Percentiles rank a stretch among this genome's conserved stretches.
Conservation (phyloP, 1,139 yeast genomes). For the Blastobotrys apis region DNA sequence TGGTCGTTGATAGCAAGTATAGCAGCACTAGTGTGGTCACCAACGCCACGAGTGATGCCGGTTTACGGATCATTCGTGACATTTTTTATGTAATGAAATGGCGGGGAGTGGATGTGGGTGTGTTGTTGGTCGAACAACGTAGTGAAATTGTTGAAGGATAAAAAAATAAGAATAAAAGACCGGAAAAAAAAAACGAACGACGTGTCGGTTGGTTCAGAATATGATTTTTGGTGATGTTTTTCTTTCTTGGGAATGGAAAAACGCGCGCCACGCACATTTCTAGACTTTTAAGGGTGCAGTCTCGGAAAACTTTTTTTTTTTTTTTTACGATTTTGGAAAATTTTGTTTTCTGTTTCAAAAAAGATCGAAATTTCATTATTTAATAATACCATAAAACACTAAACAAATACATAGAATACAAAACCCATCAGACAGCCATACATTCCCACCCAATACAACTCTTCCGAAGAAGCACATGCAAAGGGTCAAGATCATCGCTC, state of each 20-base stretch:
- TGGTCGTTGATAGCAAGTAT: constrained; percentile 6
- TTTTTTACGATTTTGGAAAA: too few relatives aligned
- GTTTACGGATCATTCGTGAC: constrained; percentile 15
- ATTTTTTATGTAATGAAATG: not conserved
- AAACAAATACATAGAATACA: not conserved
- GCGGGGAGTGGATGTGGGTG: not conserved
- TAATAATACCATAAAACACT: too few relatives aligned
- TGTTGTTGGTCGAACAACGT: too few relatives aligned
- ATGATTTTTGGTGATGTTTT: too few relatives aligned
- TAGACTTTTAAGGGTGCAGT: too few relatives aligned
- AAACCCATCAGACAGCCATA: constrained; percentile 99
- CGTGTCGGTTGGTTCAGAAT: too few relatives aligned
- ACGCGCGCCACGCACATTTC: too few relatives aligned
- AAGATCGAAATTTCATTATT: too few relatives aligned
- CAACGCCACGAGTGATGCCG: constrained; percentile 13
- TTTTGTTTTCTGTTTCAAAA: too few relatives aligned
- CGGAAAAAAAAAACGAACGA: not conserved
- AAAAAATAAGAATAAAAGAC: not conserved
- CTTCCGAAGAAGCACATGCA: constrained; percentile 83
- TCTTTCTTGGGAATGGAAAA: too few relatives aligned
- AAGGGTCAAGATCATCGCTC: constrained; percentile 99
- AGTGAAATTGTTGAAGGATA: not conserved
- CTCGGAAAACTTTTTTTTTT: too few relatives aligned
- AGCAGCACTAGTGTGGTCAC: constrained; percentile 6
- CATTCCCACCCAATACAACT: constrained; percentile 89